These are phyloP conservation scores for Aspergillus vadensis DNA, from an alignment of 2,329 filamentous ascomycete species.

Conservation along the genomic window DNA sequence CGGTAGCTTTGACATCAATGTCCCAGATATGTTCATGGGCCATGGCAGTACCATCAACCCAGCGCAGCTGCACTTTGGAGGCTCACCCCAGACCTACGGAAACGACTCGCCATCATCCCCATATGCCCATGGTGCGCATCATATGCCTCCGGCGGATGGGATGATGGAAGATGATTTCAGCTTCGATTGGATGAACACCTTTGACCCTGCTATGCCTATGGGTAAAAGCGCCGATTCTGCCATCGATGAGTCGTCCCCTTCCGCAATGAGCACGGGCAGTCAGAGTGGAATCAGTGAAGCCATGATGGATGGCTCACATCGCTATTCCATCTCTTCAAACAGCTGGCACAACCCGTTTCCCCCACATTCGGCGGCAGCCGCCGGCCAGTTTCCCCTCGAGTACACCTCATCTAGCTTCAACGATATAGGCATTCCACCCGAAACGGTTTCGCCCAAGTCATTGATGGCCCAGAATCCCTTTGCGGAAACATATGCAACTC, in stretches of 20 bases:
- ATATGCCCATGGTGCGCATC: conserved; percentile 49
- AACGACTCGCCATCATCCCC: conserved; percentile 45
- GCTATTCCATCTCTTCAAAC: conserved; percentile 56
- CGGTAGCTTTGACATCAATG: conserved; percentile 70
- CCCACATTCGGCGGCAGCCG: conserved; percentile 66
- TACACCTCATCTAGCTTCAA: conserved; percentile 73
- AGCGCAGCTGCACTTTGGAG: conserved; percentile 77
- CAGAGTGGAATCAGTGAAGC: conserved; percentile 78
- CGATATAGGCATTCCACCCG: conserved; percentile 69
- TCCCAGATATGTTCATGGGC: conserved; percentile 71
- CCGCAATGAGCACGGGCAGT: conserved; percentile 91
- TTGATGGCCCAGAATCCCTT: conserved; percentile 69
- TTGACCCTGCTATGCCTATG: conserved; percentile 76
- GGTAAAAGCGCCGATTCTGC: conserved; percentile 72
- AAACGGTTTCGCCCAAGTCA: conserved; percentile 76
- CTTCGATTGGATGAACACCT: conserved; percentile 82
- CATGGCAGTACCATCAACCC: conserved; percentile 64
- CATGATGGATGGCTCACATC: conserved; percentile 77
- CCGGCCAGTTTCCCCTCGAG: conserved; percentile 73
- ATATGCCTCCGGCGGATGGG: conserved; percentile 59
- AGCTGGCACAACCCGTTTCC: conserved; percentile 72
- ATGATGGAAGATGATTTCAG: conserved; percentile 69
- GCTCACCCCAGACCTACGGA: conserved; percentile 63
- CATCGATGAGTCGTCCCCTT: conserved; percentile 91
- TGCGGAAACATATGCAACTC: conserved; percentile 73